A percentile compares a stretch with the other conserved stretches of the same genome.
These are phyloP conservation scores for Prunus salicina DNA, from an alignment of 306 rosid genomes.

Conservation along the genomic window DNA sequence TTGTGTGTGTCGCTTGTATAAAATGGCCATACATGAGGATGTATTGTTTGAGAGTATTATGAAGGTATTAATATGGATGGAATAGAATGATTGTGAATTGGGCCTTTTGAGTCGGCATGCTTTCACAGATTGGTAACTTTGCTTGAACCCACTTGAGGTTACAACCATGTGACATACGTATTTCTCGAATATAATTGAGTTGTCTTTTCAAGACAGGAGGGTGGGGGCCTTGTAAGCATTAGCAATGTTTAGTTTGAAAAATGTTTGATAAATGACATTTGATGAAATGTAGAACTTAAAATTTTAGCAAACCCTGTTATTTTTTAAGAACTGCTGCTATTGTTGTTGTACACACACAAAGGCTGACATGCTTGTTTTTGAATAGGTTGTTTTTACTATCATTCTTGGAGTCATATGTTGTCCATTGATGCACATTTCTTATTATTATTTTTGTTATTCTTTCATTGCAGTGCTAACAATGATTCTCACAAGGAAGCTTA, in stretches of 20 bases:
- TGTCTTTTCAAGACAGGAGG: background rate
- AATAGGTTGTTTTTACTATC: background rate
- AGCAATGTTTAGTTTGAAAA: background rate
- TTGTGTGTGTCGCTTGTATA: background rate
- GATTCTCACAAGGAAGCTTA: slow-evolving; percentile 32
- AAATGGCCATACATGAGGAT: background rate
- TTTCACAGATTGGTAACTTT: background rate
- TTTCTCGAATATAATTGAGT: background rate
- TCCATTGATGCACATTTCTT: background rate
- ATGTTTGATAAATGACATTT: background rate
- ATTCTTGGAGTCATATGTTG: background rate
- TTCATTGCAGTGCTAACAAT: slow-evolving; percentile 46
- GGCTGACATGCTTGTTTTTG: background rate
- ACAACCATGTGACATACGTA: background rate
- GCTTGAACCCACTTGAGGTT: background rate
- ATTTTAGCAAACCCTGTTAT: background rate
- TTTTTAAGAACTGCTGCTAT: background rate
- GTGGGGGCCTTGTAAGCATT: background rate
- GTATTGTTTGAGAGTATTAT: background rate
- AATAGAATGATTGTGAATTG: background rate
- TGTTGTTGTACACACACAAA: background rate
- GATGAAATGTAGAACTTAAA: background rate
- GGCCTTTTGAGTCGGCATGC: background rate
- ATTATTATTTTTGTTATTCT: slow-evolving; percentile 9
- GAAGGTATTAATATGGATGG: background rate